A percentile compares a stretch with the other conserved stretches of the same genome.
These are phyloP conservation scores for Colletotrichum cordylinicola DNA, from an alignment of 2,329 filamentous ascomycete genomes.

Conservation along the genomic window DNA sequence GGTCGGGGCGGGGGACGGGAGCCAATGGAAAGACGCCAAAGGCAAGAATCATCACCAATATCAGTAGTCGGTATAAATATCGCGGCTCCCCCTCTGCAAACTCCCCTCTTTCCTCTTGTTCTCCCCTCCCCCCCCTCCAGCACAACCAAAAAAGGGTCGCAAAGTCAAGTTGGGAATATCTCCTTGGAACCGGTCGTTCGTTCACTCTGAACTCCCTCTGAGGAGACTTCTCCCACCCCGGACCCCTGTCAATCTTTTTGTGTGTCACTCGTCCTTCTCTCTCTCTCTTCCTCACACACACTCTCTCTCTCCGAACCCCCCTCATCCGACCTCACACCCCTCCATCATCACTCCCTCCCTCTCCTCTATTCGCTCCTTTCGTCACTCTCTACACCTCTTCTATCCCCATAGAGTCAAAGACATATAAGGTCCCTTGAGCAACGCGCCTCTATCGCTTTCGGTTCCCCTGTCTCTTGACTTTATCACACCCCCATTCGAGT, in stretches of 20 bases:
- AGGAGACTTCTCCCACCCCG: constrained; percentile 57
- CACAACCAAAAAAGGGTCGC: constrained; percentile 61
- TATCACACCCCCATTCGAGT: constrained; percentile 28
- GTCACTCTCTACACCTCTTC: constrained; percentile 53
- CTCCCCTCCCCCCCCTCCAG: constrained; percentile 58
- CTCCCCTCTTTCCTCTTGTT: constrained; percentile 38
- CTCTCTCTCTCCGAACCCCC: constrained; percentile 37
- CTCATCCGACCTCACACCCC: constrained; percentile 30
- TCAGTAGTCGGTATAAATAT: constrained; percentile 36
- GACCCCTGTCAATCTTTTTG: constrained; percentile 55
- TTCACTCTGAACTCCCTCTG: constrained; percentile 38
- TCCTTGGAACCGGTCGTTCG: constrained; percentile 51
- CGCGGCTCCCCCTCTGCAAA: constrained; percentile 31
- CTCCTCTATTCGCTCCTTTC: constrained; percentile 49
- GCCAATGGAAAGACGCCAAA: constrained; percentile 15
- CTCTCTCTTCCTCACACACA: constrained; percentile 35
- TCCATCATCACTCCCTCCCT: constrained; percentile 33
- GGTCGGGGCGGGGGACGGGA: constrained; percentile 10
- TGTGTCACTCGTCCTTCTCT: constrained; percentile 41
- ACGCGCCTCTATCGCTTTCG: constrained; percentile 30
- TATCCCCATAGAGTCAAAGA: constrained; percentile 15
- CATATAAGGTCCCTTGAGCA: constrained; percentile 17
- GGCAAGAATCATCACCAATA: constrained; percentile 17
- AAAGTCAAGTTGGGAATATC: constrained; percentile 59
- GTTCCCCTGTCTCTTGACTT: constrained; percentile 38